Evolutionary conservation across 148 eudicot genomes (phyloP).

Genomic region (Vaccinium vitisidaea): DNA sequence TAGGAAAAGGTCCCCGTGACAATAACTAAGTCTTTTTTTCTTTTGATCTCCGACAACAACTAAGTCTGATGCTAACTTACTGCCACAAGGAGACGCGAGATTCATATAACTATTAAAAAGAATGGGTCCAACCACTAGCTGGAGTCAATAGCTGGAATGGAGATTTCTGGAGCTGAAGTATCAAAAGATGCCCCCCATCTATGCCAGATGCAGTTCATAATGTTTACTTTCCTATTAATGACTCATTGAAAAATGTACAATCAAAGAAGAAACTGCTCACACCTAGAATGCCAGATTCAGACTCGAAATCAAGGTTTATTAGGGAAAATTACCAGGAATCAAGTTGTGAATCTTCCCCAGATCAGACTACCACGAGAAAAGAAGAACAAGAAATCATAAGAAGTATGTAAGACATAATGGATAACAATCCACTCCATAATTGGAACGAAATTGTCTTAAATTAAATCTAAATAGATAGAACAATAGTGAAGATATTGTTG

Average conservation of each 20-base stretch:
- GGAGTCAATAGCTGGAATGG: not conserved
- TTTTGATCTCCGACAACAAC: not conserved
- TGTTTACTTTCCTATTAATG: not conserved
- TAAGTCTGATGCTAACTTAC: not conserved
- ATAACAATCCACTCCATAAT: conserved; percentile 1
- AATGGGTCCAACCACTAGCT: not conserved
- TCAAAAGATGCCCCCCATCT: not conserved
- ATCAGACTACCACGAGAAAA: conserved; percentile 69
- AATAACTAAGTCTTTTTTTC: no score
- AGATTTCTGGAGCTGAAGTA: not conserved
- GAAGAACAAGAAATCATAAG: conserved; percentile 31
- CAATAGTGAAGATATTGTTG: not conserved
- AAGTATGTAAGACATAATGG: conserved; percentile 24
- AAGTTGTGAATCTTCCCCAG: conserved; percentile 68
- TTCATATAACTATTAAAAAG: not conserved
- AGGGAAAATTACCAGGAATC: conserved; percentile 68
- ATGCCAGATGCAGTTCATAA: not conserved
- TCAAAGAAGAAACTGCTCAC: not conserved
- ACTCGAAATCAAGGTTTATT: conserved; percentile 16
- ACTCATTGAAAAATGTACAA: not conserved
- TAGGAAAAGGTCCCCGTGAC: not conserved
- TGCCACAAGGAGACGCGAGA: not conserved
- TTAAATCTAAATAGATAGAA: not conserved
- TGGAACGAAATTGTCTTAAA: not conserved
- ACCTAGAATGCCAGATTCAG: conserved; percentile 20